A percentile compares a stretch with the other conserved stretches of the same genome.
phyloP scores from a whole-genome alignment of 306 rosid genomes.

The Astragalus membranaceus region DNA sequence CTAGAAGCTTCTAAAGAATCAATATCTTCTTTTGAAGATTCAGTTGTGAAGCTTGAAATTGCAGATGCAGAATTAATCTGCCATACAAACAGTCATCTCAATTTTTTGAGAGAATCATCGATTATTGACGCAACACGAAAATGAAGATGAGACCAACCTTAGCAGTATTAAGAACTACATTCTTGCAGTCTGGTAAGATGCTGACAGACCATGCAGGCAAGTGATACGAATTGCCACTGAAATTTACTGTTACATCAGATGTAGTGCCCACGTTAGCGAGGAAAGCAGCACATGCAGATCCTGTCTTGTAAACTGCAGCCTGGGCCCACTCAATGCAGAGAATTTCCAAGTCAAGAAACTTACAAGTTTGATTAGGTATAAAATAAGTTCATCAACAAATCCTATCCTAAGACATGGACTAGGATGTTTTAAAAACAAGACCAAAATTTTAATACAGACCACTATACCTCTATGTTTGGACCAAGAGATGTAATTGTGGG shows the following conservation, averaged over 20 bases:
- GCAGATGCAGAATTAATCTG: slow-evolving; percentile 76
- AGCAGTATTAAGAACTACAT: slow-evolving; percentile 86
- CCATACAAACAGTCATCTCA: not conserved
- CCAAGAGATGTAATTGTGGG: slow-evolving; percentile 75
- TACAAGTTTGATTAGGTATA: not conserved
- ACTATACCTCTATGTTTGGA: slow-evolving; percentile 64
- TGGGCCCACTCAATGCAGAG: slow-evolving; percentile 12
- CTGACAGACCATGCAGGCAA: slow-evolving; percentile 99
- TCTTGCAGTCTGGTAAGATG: slow-evolving; percentile 99
- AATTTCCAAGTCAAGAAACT: not conserved
- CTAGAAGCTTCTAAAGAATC: slow-evolving; percentile 49
- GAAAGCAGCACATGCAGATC: slow-evolving; percentile 75
- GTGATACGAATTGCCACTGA: slow-evolving; percentile 69
- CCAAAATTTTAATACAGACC: not conserved
- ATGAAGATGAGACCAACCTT: slow-evolving; percentile 54
- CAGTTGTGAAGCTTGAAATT: slow-evolving; percentile 56
- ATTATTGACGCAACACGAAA: slow-evolving; percentile 11
- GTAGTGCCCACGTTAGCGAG: slow-evolving; percentile 65
- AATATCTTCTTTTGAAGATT: slow-evolving; percentile 38
- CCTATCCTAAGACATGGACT: not conserved
- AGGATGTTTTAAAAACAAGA: not conserved
- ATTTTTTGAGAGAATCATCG: not conserved
- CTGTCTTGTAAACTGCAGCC: slow-evolving; percentile 83
- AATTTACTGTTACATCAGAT: slow-evolving; percentile 67
- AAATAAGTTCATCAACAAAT: not conserved